A percentile compares a stretch with the other conserved stretches of the same genome.
These are phyloP conservation scores for Lepraria neglecta DNA, from an alignment of 495 filamentous ascomycete genomes.

Conservation along the genomic window DNA sequence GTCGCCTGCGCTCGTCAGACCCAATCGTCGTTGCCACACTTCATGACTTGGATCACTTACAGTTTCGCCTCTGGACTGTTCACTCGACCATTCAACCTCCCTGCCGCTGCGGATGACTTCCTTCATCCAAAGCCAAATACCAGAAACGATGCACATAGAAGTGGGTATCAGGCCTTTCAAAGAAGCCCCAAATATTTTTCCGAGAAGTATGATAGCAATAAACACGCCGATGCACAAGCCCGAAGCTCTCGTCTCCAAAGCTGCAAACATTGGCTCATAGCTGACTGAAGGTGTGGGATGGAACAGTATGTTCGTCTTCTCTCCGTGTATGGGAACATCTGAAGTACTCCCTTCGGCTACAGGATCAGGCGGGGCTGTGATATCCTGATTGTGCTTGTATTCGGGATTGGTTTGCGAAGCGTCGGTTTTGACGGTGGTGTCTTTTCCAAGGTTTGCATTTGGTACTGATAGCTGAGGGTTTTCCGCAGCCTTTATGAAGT, in stretches of 20 bases:
- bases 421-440: slow-evolving; percentile 60
- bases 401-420: slow-evolving; percentile 57
- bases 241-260: slow-evolving; percentile 64
- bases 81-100: slow-evolving; percentile 81
- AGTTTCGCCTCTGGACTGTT: slow-evolving; percentile 74
- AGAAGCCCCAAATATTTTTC: slow-evolving; percentile 69
- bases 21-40: not conserved
- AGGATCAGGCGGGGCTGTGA: slow-evolving; percentile 87
- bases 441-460: slow-evolving; percentile 77
- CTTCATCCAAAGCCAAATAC: slow-evolving; percentile 82
- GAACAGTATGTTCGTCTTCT: slow-evolving; percentile 93
- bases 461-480: slow-evolving; percentile 77
- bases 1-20: slow-evolving; percentile 47
- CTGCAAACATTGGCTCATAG: slow-evolving; percentile 76
- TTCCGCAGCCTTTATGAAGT: slow-evolving; percentile 64
- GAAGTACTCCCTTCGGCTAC: slow-evolving; percentile 70
- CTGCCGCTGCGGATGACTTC: slow-evolving; percentile 74
- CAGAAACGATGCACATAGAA: slow-evolving; percentile 59
- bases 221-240: slow-evolving; percentile 62
- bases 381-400: slow-evolving; percentile 78
- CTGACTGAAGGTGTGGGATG: slow-evolving; percentile 85
- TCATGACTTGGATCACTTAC: slow-evolving; percentile 41
- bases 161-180: slow-evolving; percentile 71
- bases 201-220: slow-evolving; percentile 65
- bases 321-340: slow-evolving; percentile 90